Evolutionary conservation across 2,329 filamentous ascomycete genomes (phyloP).

Genomic region (Davidsoniella australis): DNA sequence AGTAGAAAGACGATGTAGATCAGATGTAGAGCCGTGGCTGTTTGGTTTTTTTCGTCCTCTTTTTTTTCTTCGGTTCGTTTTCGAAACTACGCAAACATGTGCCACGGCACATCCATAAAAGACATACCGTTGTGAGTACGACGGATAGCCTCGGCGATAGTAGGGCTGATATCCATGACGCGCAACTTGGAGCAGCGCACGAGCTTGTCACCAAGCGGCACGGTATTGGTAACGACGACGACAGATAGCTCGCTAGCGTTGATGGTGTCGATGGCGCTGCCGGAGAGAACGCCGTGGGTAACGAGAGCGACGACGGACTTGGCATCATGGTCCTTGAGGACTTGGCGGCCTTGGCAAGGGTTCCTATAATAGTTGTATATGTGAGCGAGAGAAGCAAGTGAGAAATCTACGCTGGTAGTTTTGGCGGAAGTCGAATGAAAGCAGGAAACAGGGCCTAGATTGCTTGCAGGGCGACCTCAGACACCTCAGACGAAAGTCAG

Average conservation of each 20-base stretch:
- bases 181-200: slow-evolving; percentile 62
- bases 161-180: slow-evolving; percentile 83
- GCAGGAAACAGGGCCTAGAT: background rate
- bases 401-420: too few species aligned
- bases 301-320: slow-evolving; percentile 85
- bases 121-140: slow-evolving; percentile 47
- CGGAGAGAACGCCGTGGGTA: slow-evolving; percentile 81
- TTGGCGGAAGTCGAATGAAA: too few species aligned
- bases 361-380: background rate
- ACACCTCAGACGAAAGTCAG: background rate
- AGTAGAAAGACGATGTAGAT: background rate
- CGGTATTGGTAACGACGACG: slow-evolving; percentile 73
- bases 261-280: slow-evolving; percentile 71
- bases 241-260: slow-evolving; percentile 62
- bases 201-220: slow-evolving; percentile 50
- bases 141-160: slow-evolving; percentile 53
- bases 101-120: background rate
- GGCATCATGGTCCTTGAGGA: slow-evolving; percentile 73
- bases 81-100: background rate
- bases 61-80: background rate
- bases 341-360: slow-evolving; percentile 67
- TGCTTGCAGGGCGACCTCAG: background rate
- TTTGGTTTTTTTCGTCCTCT: background rate
- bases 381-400: background rate
- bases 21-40: too few species aligned